These are phyloP conservation scores for Cyclanthera cordifolia DNA, from an alignment of 306 rosid genomes.

Conservation along the genomic window DNA sequence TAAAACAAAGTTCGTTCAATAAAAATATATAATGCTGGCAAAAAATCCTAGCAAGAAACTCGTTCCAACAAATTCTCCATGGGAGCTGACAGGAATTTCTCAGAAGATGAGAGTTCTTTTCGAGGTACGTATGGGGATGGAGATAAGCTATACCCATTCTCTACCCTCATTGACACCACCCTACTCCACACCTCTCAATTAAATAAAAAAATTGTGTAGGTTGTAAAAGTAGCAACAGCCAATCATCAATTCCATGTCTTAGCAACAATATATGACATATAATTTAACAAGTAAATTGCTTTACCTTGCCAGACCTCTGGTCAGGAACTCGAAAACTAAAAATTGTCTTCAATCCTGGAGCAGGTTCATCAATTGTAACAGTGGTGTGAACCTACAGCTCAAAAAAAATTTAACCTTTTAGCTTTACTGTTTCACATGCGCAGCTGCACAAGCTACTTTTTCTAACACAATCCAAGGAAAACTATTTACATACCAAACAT, in stretches of 20 bases:
- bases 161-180: not conserved
- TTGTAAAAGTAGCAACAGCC: not conserved
- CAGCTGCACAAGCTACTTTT: not conserved
- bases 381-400: constrained; percentile 56
- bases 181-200: not conserved
- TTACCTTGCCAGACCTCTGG: constrained; percentile 88
- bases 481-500: not conserved
- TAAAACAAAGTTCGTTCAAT: not conserved
- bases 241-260: not conserved
- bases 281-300: not conserved
- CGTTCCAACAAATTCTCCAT: not conserved
- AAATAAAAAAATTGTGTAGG: not conserved
- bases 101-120: not conserved
- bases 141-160: not conserved
- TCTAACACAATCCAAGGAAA: not conserved
- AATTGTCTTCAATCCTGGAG: constrained; percentile 83
- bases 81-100: not conserved
- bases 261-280: not conserved
- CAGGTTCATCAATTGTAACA: constrained; percentile 79
- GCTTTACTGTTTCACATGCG: not conserved
- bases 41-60: not conserved
- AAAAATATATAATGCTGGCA: not conserved
- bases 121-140: not conserved
- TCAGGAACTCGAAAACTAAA: constrained; percentile 75
- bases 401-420: not conserved